phyloP scores from a whole-genome alignment of 1,139 yeast genomes.

The Hanseniaspora sp. region DNA sequence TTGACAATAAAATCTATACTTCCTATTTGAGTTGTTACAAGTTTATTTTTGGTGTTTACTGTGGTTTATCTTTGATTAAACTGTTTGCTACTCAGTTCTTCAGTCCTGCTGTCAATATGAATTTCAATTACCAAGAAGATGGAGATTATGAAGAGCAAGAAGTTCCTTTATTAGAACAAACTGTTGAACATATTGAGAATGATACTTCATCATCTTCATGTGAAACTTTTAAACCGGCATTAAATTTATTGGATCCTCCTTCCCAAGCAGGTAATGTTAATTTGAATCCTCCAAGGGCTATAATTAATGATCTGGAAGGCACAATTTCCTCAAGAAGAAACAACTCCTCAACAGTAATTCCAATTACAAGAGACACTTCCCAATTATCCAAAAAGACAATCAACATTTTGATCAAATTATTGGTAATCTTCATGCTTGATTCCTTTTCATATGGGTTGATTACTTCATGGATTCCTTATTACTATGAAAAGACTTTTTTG shows the following conservation, averaged over 20 bases:
- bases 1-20: constrained; percentile 23
- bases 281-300: neutral
- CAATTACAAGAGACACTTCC: neutral
- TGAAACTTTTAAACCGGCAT: constrained; percentile 4
- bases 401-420: constrained; percentile 26
- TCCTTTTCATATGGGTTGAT: constrained; percentile 86
- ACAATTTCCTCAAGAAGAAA: constrained; percentile 10
- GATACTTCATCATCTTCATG: neutral
- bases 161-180: constrained; percentile 21
- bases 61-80: constrained; percentile 47
- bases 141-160: constrained; percentile 19
- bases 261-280: constrained; percentile 6
- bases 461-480: constrained; percentile 76
- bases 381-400: constrained; percentile 22
- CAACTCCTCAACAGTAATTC: neutral
- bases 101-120: constrained; percentile 45
- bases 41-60: constrained; percentile 46
- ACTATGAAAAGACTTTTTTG: constrained; percentile 37
- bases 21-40: constrained; percentile 40
- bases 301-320: constrained; percentile 2
- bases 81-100: constrained; percentile 44
- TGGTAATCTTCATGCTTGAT: constrained; percentile 57
- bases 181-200: constrained; percentile 21
- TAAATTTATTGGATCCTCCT: constrained; percentile 4
- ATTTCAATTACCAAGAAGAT: constrained; percentile 22